A percentile compares a stretch with the other conserved stretches of the same genome.
Conservation (phyloP, 2,329 filamentous ascomycete genomes). For the Diaporthe amygdali region DNA sequence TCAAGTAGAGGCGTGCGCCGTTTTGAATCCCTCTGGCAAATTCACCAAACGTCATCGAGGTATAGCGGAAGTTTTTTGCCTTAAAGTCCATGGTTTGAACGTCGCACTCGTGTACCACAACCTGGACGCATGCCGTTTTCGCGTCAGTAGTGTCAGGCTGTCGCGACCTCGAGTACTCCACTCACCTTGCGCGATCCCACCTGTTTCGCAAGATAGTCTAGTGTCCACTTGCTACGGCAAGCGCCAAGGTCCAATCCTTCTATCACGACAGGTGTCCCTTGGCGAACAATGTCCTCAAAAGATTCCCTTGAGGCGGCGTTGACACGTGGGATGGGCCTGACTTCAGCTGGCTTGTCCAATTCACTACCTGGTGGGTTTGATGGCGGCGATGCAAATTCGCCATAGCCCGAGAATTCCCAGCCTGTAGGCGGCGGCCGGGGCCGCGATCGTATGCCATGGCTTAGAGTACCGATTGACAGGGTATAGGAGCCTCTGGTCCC, state of each 20-base stretch:
- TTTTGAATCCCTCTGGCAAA: slow-evolving; percentile 67
- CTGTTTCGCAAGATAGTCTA: slow-evolving; percentile 67
- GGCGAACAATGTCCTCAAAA: slow-evolving; percentile 64
- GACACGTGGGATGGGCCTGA: slow-evolving; percentile 54
- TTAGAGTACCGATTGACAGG: slow-evolving; percentile 33
- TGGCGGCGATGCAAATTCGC: slow-evolving; percentile 2
- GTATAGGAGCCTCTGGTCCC: slow-evolving; percentile 66
- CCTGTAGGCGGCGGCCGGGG: neutral
- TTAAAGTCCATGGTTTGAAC: slow-evolving; percentile 78
- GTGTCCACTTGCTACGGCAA: slow-evolving; percentile 72
- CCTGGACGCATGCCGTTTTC: slow-evolving; percentile 42
- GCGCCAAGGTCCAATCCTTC: slow-evolving; percentile 68
- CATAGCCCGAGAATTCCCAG: slow-evolving; percentile 21
- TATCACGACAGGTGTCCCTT: slow-evolving; percentile 68
- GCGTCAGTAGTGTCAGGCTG: neutral
- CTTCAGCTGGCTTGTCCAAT: slow-evolving; percentile 15
- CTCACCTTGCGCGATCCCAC: slow-evolving; percentile 68
- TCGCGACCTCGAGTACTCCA: neutral
- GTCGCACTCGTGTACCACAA: slow-evolving; percentile 75
- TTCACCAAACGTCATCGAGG: slow-evolving; percentile 67
- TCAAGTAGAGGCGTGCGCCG: slow-evolving; percentile 75
- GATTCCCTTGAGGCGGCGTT: slow-evolving; percentile 56
- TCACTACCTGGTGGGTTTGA: slow-evolving; percentile 33
- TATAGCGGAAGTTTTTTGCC: slow-evolving; percentile 81
- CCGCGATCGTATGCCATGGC: neutral